Evolutionary conservation across 805 yeast genomes (phyloP), one percentile per base, ranked within the genome.

Genomic region (Yamadazyma scolyti): DNA sequence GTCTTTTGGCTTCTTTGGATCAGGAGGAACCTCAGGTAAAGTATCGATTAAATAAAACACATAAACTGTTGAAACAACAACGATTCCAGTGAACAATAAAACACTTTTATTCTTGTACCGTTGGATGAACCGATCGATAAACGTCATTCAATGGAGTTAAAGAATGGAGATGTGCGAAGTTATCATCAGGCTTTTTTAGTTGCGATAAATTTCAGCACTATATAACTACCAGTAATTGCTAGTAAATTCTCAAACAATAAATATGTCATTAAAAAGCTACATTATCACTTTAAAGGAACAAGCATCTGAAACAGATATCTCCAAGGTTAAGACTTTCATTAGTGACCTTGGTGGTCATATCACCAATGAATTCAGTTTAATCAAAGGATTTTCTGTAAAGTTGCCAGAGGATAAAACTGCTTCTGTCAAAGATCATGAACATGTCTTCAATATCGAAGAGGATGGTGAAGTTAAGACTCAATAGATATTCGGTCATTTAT

Each of bases 301-400:
- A 16, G 65, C 61, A 34, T 46, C 67, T 27, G 68, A 62, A 24
- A 56, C 58, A 17, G 70, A 68, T 30, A 46, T 61, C 23, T 40
- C 52, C 16, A 25, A 54, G 23, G 50, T 79, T 58, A 77, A 80
- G 48, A 58, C 65, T 31, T 61, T 67, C 34, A 54, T 79, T 37
- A 27, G 50, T 18, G 65, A 71, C 20, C 46, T 75, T 31, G 86
- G 86, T 23, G 87, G 85, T 31, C 65, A 63, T 31, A 68, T 81
- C 50, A 70, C 72, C 29, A 75, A 71, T 40, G 84, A 80, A 42
- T 80, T 69, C 53, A 57, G 68, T 31, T 61, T 81, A 51, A 78
- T 81, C 60, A 81, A 80, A 58, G 88, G 86, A 1, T 79, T 75
- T 47, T 62, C 74, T 49, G 72, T 73, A 36, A 73, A 75, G 46